A percentile compares a stretch with the other conserved stretches of the same genome.
These are phyloP conservation scores for Aspergillus japonicus DNA, from an alignment of 2,329 filamentous ascomycete genomes.

Conservation along the genomic window DNA sequence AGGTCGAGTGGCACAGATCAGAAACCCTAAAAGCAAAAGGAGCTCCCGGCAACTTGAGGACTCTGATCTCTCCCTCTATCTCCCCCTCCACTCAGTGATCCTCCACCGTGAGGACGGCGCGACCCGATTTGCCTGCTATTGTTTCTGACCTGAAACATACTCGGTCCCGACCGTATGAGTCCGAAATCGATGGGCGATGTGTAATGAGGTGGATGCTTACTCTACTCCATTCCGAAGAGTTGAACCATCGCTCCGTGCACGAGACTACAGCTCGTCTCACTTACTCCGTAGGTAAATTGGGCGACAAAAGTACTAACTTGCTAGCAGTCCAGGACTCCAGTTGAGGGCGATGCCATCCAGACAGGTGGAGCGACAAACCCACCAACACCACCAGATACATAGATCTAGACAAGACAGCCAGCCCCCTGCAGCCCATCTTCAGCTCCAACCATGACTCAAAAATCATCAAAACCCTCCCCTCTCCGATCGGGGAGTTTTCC, in stretches of 20 bases:
- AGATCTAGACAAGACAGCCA: neutral
- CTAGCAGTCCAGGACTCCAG: neutral
- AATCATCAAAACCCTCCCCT: neutral
- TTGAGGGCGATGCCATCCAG: neutral
- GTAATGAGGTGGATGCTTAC: neutral
- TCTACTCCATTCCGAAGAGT: neutral
- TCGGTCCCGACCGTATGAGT: neutral
- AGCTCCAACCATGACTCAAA: neutral
- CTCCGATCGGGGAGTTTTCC: neutral
- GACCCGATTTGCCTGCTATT: neutral
- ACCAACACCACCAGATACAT: neutral
- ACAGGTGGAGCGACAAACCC: neutral
- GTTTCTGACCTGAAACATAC: neutral
- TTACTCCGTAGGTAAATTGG: neutral
- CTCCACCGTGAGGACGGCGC: neutral
- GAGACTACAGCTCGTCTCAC: neutral
- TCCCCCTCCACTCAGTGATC: neutral
- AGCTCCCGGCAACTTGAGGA: too few relatives aligned
- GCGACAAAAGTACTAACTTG: neutral
- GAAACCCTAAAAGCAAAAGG: neutral
- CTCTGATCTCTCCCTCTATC: neutral
- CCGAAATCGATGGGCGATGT: neutral
- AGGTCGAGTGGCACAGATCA: neutral
- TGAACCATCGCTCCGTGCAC: neutral
- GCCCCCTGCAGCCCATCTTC: neutral